Conservation (phyloP, 305 asterid genomes). For the Fraxinus platypoda region DNA sequence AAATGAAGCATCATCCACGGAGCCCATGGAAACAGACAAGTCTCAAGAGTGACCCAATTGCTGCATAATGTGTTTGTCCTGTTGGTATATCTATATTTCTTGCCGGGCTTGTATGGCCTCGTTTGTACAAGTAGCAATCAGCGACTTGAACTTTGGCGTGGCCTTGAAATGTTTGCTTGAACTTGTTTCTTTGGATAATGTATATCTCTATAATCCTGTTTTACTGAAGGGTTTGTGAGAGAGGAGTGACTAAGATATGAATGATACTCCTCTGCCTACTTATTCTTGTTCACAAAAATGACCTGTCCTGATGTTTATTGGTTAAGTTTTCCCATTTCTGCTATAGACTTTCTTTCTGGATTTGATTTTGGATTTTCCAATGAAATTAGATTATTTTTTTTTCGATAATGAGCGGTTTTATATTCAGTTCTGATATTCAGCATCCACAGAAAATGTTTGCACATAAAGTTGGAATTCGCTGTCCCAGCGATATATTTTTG, state of each 20-base stretch:
- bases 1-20: not conserved
- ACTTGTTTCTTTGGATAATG: not conserved
- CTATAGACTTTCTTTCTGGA: not conserved
- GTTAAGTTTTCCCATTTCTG: not conserved
- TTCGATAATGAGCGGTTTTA: not conserved
- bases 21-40: slow-evolving; percentile 21
- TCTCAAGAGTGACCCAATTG: slow-evolving; percentile 24
- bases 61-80: slow-evolving; percentile 4
- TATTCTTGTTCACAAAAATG: not conserved
- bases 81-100: not conserved
- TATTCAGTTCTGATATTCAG: not conserved
- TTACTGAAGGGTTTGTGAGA: not conserved
- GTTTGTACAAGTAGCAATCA: not conserved
- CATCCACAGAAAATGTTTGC: not conserved
- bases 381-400: not conserved
- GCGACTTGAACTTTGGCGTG: not conserved
- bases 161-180: not conserved
- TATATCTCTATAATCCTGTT: not conserved
- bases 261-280: not conserved
- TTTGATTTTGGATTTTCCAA: not conserved
- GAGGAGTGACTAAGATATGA: not conserved
- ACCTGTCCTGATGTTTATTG: not conserved
- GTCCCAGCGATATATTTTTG: not conserved
- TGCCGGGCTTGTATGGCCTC: not conserved
- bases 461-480: not conserved